Base-by-base conservation (phyloP, 208 protist species). In the Lotmaria passim region DNA sequence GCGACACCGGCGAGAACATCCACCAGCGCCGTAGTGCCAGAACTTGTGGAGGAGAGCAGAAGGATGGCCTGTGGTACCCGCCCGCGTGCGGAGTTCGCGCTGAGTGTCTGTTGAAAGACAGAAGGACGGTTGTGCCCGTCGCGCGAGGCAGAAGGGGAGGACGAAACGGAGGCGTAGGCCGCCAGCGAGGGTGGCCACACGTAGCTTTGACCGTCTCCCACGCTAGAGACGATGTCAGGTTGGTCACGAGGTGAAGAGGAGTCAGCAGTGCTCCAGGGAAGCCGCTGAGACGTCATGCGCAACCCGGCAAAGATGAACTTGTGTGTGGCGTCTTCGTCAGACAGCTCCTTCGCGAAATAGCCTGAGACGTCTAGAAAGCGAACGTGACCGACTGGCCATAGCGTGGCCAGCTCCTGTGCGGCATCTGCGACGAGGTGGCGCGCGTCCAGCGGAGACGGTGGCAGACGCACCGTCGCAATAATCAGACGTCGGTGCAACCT, bases 361-460 rank as follows among this genome's bases (percentile, higher is more conserved):
- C 51, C 23, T 12, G 84, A 80, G 23, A 89, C 46, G 41, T 93
- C 85, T 43, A 84, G 70, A 24, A 85, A 85, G 51, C 85, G 78
- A 4, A 82, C 74, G 24, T 86, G 76, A 8, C 88, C 88, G 17
- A 83, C 60, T 15, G 70, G 75, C 81, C 83, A 86, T 12, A 78
- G 55, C 30, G 57, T 53, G 28, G 69, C 43, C 2, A 75, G 59
- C 24, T 53, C 59, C 36, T 59, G 60, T 12, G 59, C 64, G 43
- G 46, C 51, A 48, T 62, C 68, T 33, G 61, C 66, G 15, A 75
- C 61, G n/a, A 68, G 59, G 43, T 38, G 26, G 44, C 21, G 64
- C 12, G 36, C 21, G 21, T 87, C 82, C 26, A 87, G 51, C 21
- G 71, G 24, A 19, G 79, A 80, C 44, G 85, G 78, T 6, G 82